These are phyloP conservation scores for Phytophthora vignae DNA, from an alignment of 352 stramenopile species.

Conservation along the genomic window DNA sequence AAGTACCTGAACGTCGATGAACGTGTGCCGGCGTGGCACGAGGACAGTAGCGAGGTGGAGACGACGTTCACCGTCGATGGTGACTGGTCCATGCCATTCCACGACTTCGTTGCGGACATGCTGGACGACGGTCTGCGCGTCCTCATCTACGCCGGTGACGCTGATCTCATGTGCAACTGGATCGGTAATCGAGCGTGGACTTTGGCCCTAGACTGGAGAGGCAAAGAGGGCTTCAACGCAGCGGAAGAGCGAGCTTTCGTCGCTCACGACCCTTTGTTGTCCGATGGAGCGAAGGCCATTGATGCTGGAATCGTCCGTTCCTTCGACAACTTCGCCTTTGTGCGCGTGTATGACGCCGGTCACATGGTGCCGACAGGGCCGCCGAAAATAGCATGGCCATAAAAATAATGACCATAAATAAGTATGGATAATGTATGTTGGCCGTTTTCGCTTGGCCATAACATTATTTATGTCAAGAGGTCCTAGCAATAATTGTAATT, in stretches of 20 bases:
- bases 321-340: constrained; percentile 53
- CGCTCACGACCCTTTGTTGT: constrained; percentile 23
- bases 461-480: too few species aligned
- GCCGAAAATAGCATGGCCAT: too few species aligned
- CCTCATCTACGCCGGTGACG: too few species aligned
- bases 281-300: constrained; percentile 13
- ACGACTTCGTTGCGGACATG: constrained; percentile 84
- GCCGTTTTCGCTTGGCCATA: too few species aligned
- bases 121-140: constrained; percentile 75
- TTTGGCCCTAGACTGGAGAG: constrained; percentile 88
- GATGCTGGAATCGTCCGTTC: constrained; percentile 40
- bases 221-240: constrained; percentile 64
- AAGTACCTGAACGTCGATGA: constrained; percentile 48
- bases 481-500: too few species aligned
- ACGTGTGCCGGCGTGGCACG: constrained; percentile 63
- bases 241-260: too few species aligned
- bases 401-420: too few species aligned
- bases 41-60: constrained; percentile 92
- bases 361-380: too few species aligned
- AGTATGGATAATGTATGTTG: too few species aligned
- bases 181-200: constrained; percentile 95
- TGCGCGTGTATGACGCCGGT: constrained; percentile 59
- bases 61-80: constrained; percentile 70
- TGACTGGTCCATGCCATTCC: constrained; percentile 95
- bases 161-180: constrained; percentile 97